phyloP scores from a whole-genome alignment of 208 protist genomes.

The Crithidia sp. region DNA sequence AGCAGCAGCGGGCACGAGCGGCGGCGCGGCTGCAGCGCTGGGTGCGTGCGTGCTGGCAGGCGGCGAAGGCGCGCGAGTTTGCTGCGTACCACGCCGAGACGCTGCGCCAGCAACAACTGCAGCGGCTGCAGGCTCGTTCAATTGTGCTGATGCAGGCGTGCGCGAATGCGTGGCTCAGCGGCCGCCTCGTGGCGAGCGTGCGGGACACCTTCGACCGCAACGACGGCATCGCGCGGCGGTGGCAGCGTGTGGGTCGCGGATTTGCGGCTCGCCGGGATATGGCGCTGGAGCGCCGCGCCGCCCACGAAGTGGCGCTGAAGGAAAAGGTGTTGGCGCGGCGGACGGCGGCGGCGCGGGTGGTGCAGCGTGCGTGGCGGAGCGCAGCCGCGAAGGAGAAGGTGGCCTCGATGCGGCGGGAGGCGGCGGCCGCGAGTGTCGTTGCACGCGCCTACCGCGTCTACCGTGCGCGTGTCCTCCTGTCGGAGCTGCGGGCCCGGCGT shows the following conservation, averaged over 20 bases:
- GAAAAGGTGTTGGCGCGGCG: conserved; percentile 37
- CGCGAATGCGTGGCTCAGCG: conserved; percentile 43
- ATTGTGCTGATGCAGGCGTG: conserved; percentile 61
- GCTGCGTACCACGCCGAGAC: conserved; percentile 68
- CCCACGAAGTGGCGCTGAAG: conserved; percentile 27
- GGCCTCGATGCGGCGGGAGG: conserved; percentile 55
- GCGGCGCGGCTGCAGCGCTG: conserved; percentile 67
- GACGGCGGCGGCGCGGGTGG: conserved; percentile 53
- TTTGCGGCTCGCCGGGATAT: conserved; percentile 48
- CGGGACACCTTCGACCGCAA: conserved; percentile 44
- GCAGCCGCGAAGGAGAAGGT: conserved; percentile 67
- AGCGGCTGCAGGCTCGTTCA: conserved; percentile 46
- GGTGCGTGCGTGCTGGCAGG: conserved; percentile 49
- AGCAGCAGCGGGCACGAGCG: conserved; percentile 46
- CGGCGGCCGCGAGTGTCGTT: conserved; percentile 53
- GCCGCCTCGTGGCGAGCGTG: conserved; percentile 56
- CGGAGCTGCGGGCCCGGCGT: conserved; percentile 45
- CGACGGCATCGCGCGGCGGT: conserved; percentile 42
- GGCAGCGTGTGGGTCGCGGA: conserved; percentile 70
- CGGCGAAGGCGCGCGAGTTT: conserved; percentile 62
- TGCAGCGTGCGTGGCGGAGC: conserved; percentile 85
- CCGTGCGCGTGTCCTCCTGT: conserved; percentile 52
- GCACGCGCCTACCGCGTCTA: conserved; percentile 59
- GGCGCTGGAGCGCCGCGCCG: conserved; percentile 39
- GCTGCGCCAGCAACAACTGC: conserved; percentile 51